Percentiles rank a stretch among this genome's conserved stretches.
Evolutionary conservation across 768 basidiomycete species (phyloP).

Genomic region (Tricholoma terreum): DNA sequence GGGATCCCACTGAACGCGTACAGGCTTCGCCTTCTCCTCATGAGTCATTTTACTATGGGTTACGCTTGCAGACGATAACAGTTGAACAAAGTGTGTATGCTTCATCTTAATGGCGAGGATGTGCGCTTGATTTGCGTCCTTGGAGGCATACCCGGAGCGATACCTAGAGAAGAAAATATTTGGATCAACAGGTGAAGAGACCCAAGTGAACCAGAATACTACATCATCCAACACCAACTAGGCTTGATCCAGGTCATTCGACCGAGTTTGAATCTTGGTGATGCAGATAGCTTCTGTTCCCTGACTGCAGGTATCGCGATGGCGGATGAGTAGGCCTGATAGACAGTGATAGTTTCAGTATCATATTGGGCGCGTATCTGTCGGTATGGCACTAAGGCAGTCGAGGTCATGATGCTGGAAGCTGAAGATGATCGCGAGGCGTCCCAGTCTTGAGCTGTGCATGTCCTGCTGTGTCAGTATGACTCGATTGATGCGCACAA

Average conservation of each 20-base stretch:
- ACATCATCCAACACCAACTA: slow-evolving; percentile 21
- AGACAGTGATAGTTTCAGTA: slow-evolving; percentile 12
- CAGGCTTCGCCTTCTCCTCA: slow-evolving; percentile 8
- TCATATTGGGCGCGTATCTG: slow-evolving; percentile 16
- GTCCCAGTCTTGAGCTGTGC: too few relatives aligned
- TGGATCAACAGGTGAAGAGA: not conserved
- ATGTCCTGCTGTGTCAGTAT: too few relatives aligned
- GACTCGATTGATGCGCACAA: too few relatives aligned
- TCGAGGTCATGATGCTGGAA: not conserved
- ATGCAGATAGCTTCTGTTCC: slow-evolving; percentile 12
- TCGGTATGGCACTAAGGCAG: slow-evolving; percentile 5
- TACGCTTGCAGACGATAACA: slow-evolving; percentile 10
- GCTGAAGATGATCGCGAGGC: too few relatives aligned
- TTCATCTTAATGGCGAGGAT: slow-evolving; percentile 19
- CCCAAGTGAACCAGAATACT: not conserved
- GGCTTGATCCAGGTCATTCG: slow-evolving; percentile 20
- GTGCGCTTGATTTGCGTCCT: slow-evolving; percentile 9
- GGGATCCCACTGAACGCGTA: slow-evolving; percentile 15
- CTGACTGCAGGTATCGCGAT: slow-evolving; percentile 14
- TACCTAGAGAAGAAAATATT: slow-evolving; percentile 6
- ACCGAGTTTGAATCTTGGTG: slow-evolving; percentile 10
- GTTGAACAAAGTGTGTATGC: slow-evolving; percentile 10
- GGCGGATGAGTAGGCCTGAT: slow-evolving; percentile 13
- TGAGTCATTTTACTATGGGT: slow-evolving; percentile 7
- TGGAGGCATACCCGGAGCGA: slow-evolving; percentile 12